Conservation (phyloP, 768 basidiomycete genomes). For the Tulasnella sp. region DNA sequence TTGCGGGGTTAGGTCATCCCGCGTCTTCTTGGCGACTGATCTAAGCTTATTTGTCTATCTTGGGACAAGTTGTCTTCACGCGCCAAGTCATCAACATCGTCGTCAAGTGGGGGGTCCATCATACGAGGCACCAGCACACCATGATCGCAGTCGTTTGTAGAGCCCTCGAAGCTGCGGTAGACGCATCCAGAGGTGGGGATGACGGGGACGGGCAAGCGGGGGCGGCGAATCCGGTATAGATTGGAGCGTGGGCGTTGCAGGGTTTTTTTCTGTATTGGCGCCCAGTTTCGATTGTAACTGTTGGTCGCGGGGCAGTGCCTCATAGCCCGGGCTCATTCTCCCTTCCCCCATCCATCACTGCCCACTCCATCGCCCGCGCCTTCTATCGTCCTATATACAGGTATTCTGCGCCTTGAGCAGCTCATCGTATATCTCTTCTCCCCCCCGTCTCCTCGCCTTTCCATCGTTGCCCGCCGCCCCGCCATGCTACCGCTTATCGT, state of each 20-base stretch:
- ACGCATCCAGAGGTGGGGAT: neutral
- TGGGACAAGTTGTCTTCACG: neutral
- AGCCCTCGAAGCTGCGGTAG: neutral
- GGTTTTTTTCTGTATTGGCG: neutral
- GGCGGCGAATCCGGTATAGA: neutral
- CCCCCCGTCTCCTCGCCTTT: neutral
- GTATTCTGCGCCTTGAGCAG: neutral
- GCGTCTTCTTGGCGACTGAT: neutral
- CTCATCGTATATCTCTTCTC: neutral
- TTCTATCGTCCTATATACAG: neutral
- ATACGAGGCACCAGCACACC: neutral
- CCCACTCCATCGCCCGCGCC: neutral
- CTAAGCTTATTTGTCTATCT: conserved; percentile 2
- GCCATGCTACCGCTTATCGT: neutral
- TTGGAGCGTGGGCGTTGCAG: neutral
- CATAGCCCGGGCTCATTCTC: neutral
- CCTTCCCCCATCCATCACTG: neutral
- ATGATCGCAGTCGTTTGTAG: neutral
- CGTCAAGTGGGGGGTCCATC: too few species aligned
- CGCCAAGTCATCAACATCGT: neutral
- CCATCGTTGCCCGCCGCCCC: neutral
- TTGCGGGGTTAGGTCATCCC: neutral
- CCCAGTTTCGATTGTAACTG: neutral
- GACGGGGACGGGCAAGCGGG: neutral
- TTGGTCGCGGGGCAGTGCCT: conserved; percentile 2